Evolutionary conservation across 2,329 filamentous ascomycete genomes (phyloP).

Genomic region (Thelonectria discophora): DNA sequence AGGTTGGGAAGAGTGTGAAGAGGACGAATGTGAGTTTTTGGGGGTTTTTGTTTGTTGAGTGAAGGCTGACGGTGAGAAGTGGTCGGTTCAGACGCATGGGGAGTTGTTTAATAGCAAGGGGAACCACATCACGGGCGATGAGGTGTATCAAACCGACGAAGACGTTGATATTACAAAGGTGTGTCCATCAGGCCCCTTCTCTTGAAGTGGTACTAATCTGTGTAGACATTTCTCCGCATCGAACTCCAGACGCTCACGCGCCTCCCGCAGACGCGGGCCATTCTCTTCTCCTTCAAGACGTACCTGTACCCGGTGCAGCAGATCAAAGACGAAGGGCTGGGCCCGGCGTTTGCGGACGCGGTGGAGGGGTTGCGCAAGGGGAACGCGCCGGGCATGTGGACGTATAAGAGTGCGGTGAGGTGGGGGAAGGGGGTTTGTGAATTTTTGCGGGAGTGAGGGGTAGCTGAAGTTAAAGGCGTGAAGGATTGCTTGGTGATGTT

Average conservation of each 20-base stretch:
- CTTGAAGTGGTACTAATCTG: neutral
- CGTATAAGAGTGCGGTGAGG: slow-evolving; percentile 59
- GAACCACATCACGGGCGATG: slow-evolving; percentile 32
- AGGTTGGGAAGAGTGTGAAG: slow-evolving; percentile 58
- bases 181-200: slow-evolving; percentile 9
- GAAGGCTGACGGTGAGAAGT: slow-evolving; percentile 18
- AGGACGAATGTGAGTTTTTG: slow-evolving; percentile 55
- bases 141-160: slow-evolving; percentile 22
- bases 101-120: slow-evolving; percentile 24
- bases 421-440: slow-evolving; percentile 59
- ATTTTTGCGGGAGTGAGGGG: slow-evolving; percentile 52
- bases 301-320: slow-evolving; percentile 59
- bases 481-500: no score
- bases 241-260: slow-evolving; percentile 63
- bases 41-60: neutral
- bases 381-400: slow-evolving; percentile 63
- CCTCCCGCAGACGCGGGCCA: slow-evolving; percentile 55
- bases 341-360: slow-evolving; percentile 57
- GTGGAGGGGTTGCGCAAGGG: slow-evolving; percentile 61
- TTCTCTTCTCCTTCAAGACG: slow-evolving; percentile 66
- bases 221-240: slow-evolving; percentile 52
- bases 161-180: slow-evolving; percentile 26
- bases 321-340: slow-evolving; percentile 59
- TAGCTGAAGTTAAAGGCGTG: no score
- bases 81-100: slow-evolving; percentile 28